Evolutionary conservation across 768 basidiomycete species (phyloP).

Genomic region (Sutorius australiensis): DNA sequence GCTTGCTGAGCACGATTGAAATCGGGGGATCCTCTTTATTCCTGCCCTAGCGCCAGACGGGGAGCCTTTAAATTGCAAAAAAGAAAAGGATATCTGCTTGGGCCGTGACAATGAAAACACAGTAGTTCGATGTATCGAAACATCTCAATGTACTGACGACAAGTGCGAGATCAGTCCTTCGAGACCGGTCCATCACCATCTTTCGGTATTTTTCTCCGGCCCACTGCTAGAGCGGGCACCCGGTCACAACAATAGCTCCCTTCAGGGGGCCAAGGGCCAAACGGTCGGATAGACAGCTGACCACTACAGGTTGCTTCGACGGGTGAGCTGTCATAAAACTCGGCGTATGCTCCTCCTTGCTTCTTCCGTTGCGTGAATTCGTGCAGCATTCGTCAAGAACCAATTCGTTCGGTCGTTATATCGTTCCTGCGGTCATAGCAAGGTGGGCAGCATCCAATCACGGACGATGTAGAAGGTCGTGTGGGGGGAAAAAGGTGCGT

Average conservation of each 20-base stretch:
- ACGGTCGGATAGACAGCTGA: slow-evolving; percentile 8
- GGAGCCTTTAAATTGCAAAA: slow-evolving; percentile 13
- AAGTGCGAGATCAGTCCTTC: slow-evolving; percentile 28
- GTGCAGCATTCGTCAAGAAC: slow-evolving; percentile 37
- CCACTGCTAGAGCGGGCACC: slow-evolving; percentile 33
- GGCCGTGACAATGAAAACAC: slow-evolving; percentile 23
- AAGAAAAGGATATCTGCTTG: slow-evolving; percentile 14
- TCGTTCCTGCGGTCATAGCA: slow-evolving; percentile 33
- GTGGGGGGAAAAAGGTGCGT: slow-evolving; percentile 17
- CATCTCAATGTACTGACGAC: slow-evolving; percentile 18
- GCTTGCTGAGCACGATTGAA: slow-evolving; percentile 7
- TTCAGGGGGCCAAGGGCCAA: slow-evolving; percentile 21
- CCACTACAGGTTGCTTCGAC: slow-evolving; percentile 8
- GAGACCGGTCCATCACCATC: slow-evolving; percentile 25
- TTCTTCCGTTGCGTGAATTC: slow-evolving; percentile 29
- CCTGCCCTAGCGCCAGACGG: slow-evolving; percentile 17
- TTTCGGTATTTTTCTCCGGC: slow-evolving; percentile 26
- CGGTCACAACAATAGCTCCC: slow-evolving; percentile 20
- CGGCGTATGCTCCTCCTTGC: slow-evolving; percentile 22
- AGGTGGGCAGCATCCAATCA: slow-evolving; percentile 23
- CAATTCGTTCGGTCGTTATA: slow-evolving; percentile 30
- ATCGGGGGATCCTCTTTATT: slow-evolving; percentile 15
- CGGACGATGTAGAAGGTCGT: slow-evolving; percentile 9
- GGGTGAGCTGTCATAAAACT: slow-evolving; percentile 20
- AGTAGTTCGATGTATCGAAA: slow-evolving; percentile 17